Evolutionary conservation across 306 rosid genomes (phyloP), one percentile per base, ranked within the genome.

Genomic region (Quercus aquifolioides): DNA sequence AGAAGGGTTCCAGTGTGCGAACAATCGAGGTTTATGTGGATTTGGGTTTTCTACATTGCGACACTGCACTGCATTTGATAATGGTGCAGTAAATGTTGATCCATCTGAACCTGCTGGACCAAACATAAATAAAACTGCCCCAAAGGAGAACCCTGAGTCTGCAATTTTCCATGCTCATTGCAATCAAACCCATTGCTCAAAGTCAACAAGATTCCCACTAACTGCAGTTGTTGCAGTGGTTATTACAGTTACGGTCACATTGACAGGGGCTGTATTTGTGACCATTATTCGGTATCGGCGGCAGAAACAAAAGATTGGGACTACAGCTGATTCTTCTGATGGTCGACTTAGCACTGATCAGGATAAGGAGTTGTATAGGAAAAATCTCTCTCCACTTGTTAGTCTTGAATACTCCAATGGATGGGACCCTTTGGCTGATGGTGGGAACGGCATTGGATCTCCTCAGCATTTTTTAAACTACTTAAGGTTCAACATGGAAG

Each of bases 21-120:
- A 92, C 92, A 95, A 95, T 79, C 88, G 80, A 20, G 65, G 77
- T 18, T 80, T 93, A 71, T 95, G 99, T 81, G 99, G 97, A 79
- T 63, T 60, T 55, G 97, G 90, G 74, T 83, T 95, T 87, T 57
- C 87, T 25, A 74, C 81, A 38, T 71, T 91, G 86, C 86, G 88
- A 87, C 80, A 35, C 33, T 95, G 99, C 87, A 82, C 80, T 75
- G 17, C 71, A 35, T 86, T 81, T 71, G 91, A 88, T 71, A 33
- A 19, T 73, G 83, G 79, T 75, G 9, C 52, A 54, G 68, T 74
- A 60, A 71, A 84, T 5, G 85, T 68, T 4, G 80, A 77, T 76
- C 84, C 79, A 57, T 33, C 80, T 55, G 84, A 56, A 38, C 80
- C 82, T 58, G 33, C 81, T 55, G 77, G 75, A 21, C 81, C 75